Evolutionary conservation across 169 alveolate species (phyloP).

Genomic region (Plasmodium gallinaceum): DNA sequence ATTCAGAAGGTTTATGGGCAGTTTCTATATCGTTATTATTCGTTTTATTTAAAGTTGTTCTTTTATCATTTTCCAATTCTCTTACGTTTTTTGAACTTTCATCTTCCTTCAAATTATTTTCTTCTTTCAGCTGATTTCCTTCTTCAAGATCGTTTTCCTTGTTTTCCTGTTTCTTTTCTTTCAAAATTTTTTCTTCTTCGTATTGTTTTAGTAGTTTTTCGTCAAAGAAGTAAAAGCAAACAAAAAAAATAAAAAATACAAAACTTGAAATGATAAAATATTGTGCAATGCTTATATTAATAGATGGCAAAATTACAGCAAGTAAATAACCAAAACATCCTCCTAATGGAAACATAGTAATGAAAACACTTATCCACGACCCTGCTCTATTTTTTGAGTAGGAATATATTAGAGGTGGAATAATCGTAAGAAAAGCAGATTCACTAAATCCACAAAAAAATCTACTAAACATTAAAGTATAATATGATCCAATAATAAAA

Average conservation of each 20-base stretch:
- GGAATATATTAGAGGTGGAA: conserved; percentile 53
- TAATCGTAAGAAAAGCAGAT: conserved; percentile 55
- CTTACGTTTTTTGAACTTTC: not conserved
- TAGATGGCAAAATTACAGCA: conserved; percentile 6
- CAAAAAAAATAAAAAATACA: not conserved
- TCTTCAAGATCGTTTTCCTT: conserved; percentile 9
- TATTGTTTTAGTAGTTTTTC: conserved; percentile 29
- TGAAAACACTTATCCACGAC: conserved; percentile 53
- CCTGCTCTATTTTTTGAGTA: conserved; percentile 64
- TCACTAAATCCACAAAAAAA: conserved; percentile 70
- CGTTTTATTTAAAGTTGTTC: too few species aligned
- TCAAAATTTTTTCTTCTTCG: conserved; percentile 39
- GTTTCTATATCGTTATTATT: too few species aligned
- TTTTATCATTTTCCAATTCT: not conserved
- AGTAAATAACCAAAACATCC: conserved; percentile 36
- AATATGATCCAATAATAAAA: conserved; percentile 39
- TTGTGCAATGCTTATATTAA: conserved; percentile 39
- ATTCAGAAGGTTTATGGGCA: not conserved
- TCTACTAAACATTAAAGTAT: conserved; percentile 59
- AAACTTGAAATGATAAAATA: conserved; percentile 11
- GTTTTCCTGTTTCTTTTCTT: not conserved
- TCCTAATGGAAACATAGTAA: conserved; percentile 57
- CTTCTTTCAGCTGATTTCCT: conserved; percentile 5
- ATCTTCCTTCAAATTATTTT: not conserved
- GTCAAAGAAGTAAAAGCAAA: conserved; percentile 30